A percentile compares a stretch with the other conserved stretches of the same genome.
These are phyloP conservation scores for Mycosphaerella sp. DNA, from an alignment of 2,329 filamentous ascomycete genomes.

Conservation along the genomic window DNA sequence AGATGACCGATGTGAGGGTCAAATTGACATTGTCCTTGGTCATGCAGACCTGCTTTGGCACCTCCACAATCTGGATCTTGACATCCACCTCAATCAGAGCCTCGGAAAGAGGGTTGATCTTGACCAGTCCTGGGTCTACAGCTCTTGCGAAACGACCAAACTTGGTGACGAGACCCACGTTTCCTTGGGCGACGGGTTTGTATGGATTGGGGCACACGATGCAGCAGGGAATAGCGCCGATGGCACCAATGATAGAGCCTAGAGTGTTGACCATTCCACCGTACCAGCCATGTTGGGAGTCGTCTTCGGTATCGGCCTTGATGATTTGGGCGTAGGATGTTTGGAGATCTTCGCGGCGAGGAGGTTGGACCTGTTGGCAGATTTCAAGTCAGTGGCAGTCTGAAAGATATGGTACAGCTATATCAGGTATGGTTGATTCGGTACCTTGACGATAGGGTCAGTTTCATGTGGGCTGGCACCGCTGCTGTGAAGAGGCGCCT, in stretches of 20 bases:
- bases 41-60: constrained; percentile 96
- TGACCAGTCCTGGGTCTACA: constrained; percentile 92
- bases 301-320: constrained; percentile 55
- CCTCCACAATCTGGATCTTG: constrained; percentile 98
- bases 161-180: constrained; percentile 91
- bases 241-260: constrained; percentile 65
- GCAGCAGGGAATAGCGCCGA: constrained; percentile 87
- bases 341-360: constrained; percentile 76
- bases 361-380: constrained; percentile 59
- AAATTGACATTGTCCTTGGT: constrained; percentile 98
- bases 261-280: constrained; percentile 67
- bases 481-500: constrained; percentile 31
- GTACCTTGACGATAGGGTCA: constrained; percentile 37
- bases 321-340: constrained; percentile 60
- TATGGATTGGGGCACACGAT: constrained; percentile 76
- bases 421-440: background rate
- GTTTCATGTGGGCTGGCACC: constrained; percentile 17
- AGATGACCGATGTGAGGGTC: constrained; percentile 92
- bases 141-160: constrained; percentile 93
- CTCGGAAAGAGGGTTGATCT: constrained; percentile 94
- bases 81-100: constrained; percentile 87
- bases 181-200: constrained; percentile 67
- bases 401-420: background rate
- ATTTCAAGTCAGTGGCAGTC: background rate
- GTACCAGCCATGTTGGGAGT: constrained; percentile 71